phyloP scores from a whole-genome alignment of 768 basidiomycete species.

The Rhizopogon vulgaris region DNA sequence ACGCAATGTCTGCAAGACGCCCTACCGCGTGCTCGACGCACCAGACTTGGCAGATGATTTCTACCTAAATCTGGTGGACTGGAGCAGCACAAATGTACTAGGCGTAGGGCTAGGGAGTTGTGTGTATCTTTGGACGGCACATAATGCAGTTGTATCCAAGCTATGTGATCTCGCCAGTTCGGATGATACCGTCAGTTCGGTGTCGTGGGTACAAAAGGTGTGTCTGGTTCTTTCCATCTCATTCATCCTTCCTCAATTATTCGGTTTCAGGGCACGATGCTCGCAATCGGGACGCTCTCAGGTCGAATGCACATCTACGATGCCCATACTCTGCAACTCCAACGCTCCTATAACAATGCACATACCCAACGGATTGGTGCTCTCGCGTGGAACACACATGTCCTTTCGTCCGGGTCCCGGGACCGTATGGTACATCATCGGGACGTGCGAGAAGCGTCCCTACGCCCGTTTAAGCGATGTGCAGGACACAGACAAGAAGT shows the following conservation, averaged over 20 bases:
- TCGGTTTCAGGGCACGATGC: constrained; percentile 58
- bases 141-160: constrained; percentile 88
- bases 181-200: constrained; percentile 74
- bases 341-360: constrained; percentile 79
- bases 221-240: not conserved
- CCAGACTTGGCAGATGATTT: constrained; percentile 98
- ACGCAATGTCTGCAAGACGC: constrained; percentile 86
- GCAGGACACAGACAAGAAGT: constrained; percentile 88
- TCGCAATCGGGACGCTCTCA: constrained; percentile 90
- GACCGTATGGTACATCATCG: constrained; percentile 90
- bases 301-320: constrained; percentile 94
- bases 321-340: constrained; percentile 64
- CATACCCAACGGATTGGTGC: constrained; percentile 90
- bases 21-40: constrained; percentile 94
- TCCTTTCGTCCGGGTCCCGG: constrained; percentile 85
- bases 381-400: constrained; percentile 86
- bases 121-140: constrained; percentile 96
- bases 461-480: constrained; percentile 65
- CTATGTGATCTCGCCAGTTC: constrained; percentile 71
- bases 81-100: constrained; percentile 92
- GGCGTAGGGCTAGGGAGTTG: constrained; percentile 89
- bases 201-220: constrained; percentile 88
- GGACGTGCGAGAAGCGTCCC: constrained; percentile 70
- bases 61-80: constrained; percentile 96
- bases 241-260: not conserved